Evolutionary conservation across 1,284 basidiomycete species (phyloP).

Genomic region (Heimioporus punctisporus): DNA sequence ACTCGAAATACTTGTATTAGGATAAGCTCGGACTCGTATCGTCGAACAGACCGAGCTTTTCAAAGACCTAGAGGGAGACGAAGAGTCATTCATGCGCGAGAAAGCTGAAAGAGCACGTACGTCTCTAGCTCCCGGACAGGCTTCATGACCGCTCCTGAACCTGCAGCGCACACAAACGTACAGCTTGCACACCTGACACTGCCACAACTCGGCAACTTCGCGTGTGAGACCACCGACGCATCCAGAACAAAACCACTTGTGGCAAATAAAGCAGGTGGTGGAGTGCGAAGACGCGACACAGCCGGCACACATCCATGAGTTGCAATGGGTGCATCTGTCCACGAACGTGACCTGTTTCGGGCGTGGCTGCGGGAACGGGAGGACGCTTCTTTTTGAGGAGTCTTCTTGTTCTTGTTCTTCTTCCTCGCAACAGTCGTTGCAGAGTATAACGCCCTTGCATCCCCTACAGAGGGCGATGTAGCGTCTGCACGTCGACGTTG

Average conservation of each 20-base stretch:
- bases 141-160: fast-evolving
- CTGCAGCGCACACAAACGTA: conserved; percentile 5
- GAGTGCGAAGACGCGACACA: background rate
- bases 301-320: conserved; percentile 5
- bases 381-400: background rate
- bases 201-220: background rate
- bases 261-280: conserved; percentile 5
- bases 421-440: conserved; percentile 13
- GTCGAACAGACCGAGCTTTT: no score
- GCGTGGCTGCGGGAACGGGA: background rate
- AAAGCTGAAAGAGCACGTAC: background rate
- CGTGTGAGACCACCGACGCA: background rate
- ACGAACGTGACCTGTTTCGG: conserved; percentile 1
- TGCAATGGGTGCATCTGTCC: conserved; percentile 1
- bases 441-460: conserved; percentile 11
- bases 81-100: background rate
- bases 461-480: conserved; percentile 3
- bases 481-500: background rate
- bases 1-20: no score
- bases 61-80: no score
- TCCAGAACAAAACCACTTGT: conserved; percentile 5
- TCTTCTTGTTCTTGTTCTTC: no score
- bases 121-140: background rate
- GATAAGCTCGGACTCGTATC: no score
- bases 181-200: conserved; percentile 2